These are phyloP conservation scores for Pleurotus tuoliensis DNA, from an alignment of 768 basidiomycete species.

Conservation along the genomic window DNA sequence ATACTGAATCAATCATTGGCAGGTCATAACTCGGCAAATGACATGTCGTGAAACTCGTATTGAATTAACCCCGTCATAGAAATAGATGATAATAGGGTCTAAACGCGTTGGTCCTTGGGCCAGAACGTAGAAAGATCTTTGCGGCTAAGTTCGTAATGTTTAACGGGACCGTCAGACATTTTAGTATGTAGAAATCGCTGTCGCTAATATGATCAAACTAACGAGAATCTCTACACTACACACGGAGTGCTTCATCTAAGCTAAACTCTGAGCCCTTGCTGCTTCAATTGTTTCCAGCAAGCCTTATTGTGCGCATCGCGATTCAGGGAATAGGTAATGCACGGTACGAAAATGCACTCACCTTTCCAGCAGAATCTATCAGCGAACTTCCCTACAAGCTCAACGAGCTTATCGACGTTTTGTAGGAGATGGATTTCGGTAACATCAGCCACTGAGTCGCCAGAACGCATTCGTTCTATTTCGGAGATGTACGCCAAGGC, in stretches of 20 bases:
- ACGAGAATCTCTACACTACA: no score
- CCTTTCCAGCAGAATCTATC: background rate
- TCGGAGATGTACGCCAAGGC: background rate
- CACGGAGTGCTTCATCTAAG: background rate
- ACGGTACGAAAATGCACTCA: background rate
- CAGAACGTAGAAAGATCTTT: no score
- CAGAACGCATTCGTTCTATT: background rate
- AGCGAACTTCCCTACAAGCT: background rate
- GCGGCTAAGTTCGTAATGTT: no score
- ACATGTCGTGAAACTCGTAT: no score
- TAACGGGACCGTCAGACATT: no score
- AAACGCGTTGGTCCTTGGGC: no score
- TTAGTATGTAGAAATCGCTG: no score
- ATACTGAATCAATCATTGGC: constrained; percentile 1
- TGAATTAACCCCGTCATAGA: no score
- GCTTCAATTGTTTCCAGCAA: background rate
- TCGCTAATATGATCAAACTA: no score
- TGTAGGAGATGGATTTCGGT: background rate
- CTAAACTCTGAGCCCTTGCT: background rate
- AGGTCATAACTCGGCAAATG: background rate
- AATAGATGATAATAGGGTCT: no score
- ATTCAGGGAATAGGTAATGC: background rate
- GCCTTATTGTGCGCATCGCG: background rate
- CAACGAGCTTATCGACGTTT: background rate
- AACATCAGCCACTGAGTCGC: background rate